These are phyloP conservation scores for Climacium dendroides DNA, from an alignment of 225 moss, liverwort and hornwort genomes.

Conservation along the genomic window DNA sequence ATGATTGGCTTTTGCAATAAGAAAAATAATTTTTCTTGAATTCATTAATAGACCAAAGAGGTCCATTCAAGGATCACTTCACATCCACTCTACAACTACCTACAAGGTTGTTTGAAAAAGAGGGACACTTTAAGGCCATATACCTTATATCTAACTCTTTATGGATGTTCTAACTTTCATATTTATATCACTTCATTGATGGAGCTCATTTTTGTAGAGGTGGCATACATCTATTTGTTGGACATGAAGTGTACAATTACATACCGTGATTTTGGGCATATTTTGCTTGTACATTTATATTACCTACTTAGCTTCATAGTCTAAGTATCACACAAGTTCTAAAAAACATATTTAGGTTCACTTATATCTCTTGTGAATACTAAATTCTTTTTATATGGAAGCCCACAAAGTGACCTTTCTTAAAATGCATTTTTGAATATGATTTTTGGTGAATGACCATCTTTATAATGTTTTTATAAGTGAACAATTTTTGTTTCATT, in stretches of 20 bases:
- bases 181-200: neutral
- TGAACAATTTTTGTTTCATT: neutral
- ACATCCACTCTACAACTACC: too few relatives aligned
- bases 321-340: neutral
- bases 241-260: too few relatives aligned
- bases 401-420: neutral
- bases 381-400: neutral
- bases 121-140: too few relatives aligned
- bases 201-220: neutral
- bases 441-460: neutral
- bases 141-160: neutral
- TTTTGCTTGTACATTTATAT: neutral
- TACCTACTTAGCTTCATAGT: neutral
- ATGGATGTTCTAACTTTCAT: neutral
- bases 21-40: too few relatives aligned
- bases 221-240: neutral
- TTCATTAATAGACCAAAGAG: too few relatives aligned
- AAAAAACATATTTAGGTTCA: neutral
- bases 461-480: too few relatives aligned
- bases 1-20: too few relatives aligned
- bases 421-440: neutral
- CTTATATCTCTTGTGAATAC: accelerated
- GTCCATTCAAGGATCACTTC: too few relatives aligned
- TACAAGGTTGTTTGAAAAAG: too few relatives aligned
- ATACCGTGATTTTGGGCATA: neutral